Base-by-base conservation (phyloP, 2,329 filamentous ascomycete species). In the Aspergillus novoparasiticus region DNA sequence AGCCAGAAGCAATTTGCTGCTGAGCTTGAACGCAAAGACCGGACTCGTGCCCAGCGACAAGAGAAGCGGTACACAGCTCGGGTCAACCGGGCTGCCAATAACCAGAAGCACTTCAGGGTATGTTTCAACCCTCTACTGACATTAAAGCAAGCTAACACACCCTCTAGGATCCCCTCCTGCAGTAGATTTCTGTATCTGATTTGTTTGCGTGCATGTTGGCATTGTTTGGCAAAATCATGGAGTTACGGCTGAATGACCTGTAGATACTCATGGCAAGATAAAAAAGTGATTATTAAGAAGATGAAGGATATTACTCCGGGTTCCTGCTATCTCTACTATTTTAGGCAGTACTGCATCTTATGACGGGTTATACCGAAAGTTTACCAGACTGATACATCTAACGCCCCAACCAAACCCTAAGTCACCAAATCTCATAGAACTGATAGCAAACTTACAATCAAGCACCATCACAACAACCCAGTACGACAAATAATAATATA, bases 51-150 rank as follows among this genome's bases (percentile, higher is more conserved):
- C 69, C 84, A 89, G 66, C 83, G 86, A 58, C 84, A 86, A 32
- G 82, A 85, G 66, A 87, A 86, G 72, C 84, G 84, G 66, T 89
- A 89, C 70, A 85, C 91, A 66, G 90, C 88, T 80, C 85, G 86
- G 36, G 85, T 93, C 72, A 89, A 94, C 73, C 90, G 87, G 81
- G 86, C 86, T 72, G 84, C 82, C 64, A 97, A 97, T 80, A 86
- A 86, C 82, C 92, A 96, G 77, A 90, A 90, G 80, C 88, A 91
- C 76, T 91, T 85, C 83, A 83, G 89, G 73, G 85, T 85, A 80
- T 79, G 83, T 80, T 58, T 41, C 23, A 16, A 11, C 32, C 55
- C 21, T 21, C 28, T 43, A 43, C 16, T n/a, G 60, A n/a, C 30
- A 16, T 16, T 16, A 4, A 34, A 51, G 34, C 36, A 60, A 26